Base-by-base conservation (phyloP, 139 green algal genomes). In the Edaphochlamys debaryana region DNA sequence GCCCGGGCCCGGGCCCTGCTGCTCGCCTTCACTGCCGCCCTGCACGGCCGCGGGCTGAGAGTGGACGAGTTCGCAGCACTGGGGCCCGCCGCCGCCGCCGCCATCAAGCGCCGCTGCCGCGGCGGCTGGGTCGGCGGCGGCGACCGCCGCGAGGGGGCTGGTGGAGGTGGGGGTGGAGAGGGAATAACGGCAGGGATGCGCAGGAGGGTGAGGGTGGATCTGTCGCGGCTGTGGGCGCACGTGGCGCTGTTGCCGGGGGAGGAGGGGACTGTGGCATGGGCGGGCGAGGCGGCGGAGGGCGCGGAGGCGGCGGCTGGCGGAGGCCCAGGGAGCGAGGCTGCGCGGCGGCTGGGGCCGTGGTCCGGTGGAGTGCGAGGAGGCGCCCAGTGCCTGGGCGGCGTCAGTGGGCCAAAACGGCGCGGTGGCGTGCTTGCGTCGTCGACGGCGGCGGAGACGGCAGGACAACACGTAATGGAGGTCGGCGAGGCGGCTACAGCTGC, bases 161-260 rank as follows among this genome's bases (percentile, higher is more conserved):
- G 20, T 58, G 50, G 50, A 22, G 50, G 50, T n/a, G n/a, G n/a
- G n/a, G n/a, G n/a, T n/a, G n/a, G n/a, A n/a, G n/a, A n/a, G n/a
- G n/a, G n/a, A n/a, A n/a, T n/a, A n/a, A n/a, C n/a, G n/a, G n/a
- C n/a, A n/a, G n/a, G n/a, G n/a, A n/a, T n/a, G n/a, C n/a, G n/a
- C n/a, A n/a, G n/a, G n/a, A n/a, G n/a, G n/a, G n/a, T n/a, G n/a
- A n/a, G 45, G 0, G 36, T 7, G 6, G 71, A 79, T 36, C 71
- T 79, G 37, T 79, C 71, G 13, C 52, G 56, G 20, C 34, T 68
- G 52, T 79, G 71, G 71, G 56, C 32, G 52, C 71, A 66, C 4
- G 71, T 79, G 4, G 56, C 71, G 1, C 6, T 54, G 37, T 37
- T 54, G 5, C 9, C 37, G 30, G 70, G 40, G 9, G 30, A 27